Percentiles rank a stretch among this genome's conserved stretches.
phyloP scores from a whole-genome alignment of 139 green algal species.

The Chlamydomonas urium region DNA sequence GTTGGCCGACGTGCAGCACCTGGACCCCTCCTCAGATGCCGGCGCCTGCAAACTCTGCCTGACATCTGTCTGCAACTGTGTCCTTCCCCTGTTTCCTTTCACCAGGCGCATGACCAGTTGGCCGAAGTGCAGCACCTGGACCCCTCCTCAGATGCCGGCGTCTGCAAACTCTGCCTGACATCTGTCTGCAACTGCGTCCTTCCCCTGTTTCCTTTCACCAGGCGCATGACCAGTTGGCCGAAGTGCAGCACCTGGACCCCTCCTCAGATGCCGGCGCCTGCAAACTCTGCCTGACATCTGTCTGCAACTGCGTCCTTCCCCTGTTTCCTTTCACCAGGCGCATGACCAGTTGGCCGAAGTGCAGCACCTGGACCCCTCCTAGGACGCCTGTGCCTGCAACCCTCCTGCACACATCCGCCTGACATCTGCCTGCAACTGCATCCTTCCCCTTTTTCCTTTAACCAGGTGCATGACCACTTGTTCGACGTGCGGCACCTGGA shows the following conservation, averaged over 20 bases:
- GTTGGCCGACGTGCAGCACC: conserved; percentile 27
- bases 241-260: conserved; percentile 28
- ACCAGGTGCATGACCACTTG: conserved; percentile 43
- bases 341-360: conserved; percentile 44
- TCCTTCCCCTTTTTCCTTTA: neutral
- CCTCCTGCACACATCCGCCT: too few relatives aligned
- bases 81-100: neutral
- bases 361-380: conserved; percentile 30
- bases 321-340: neutral
- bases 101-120: conserved; percentile 44
- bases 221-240: conserved; percentile 48
- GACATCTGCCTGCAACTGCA: too few relatives aligned
- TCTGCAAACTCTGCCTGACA: too few relatives aligned
- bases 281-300: neutral
- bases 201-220: neutral
- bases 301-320: neutral
- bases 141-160: conserved; percentile 20
- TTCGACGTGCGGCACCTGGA: conserved; percentile 31
- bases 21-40: conserved; percentile 29
- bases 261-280: conserved; percentile 14
- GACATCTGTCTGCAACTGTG: neutral
- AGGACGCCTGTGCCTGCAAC: too few relatives aligned
- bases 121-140: conserved; percentile 31
- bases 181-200: neutral
- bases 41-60: too few relatives aligned